Evolutionary conservation across 225 moss, liverwort and hornwort species (phyloP).

Genomic region (Thuidium tamariscinum): DNA sequence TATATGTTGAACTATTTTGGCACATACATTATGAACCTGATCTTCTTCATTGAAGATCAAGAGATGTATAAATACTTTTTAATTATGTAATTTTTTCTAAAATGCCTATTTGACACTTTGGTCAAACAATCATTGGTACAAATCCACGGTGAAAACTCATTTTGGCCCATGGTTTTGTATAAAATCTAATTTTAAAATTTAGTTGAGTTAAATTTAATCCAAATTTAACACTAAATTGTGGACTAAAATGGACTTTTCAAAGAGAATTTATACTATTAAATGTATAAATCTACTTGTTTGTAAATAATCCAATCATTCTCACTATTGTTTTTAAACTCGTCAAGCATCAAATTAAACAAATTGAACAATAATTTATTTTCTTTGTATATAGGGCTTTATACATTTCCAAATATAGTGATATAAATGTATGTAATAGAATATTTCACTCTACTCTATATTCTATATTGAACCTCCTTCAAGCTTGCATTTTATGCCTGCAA

Average conservation of each 20-base stretch:
- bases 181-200: no score
- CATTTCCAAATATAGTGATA: neutral
- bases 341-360: neutral
- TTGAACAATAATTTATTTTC: neutral
- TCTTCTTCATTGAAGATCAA: neutral
- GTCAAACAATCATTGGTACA: neutral
- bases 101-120: neutral
- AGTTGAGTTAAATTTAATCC: no score
- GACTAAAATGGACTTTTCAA: rapidly evolving
- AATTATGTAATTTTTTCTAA: no score
- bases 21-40: neutral
- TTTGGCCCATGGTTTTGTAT: neutral
- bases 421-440: no score
- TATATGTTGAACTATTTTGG: neutral
- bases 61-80: neutral
- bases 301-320: rapidly evolving
- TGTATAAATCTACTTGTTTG: neutral
- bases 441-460: no score
- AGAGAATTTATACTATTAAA: rapidly evolving
- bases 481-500: neutral
- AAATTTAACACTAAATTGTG: neutral
- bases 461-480: no score
- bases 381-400: neutral
- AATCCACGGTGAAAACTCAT: no score
- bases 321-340: no score